phyloP scores from a whole-genome alignment of 768 basidiomycete species.

The Naematelia aurantialba region DNA sequence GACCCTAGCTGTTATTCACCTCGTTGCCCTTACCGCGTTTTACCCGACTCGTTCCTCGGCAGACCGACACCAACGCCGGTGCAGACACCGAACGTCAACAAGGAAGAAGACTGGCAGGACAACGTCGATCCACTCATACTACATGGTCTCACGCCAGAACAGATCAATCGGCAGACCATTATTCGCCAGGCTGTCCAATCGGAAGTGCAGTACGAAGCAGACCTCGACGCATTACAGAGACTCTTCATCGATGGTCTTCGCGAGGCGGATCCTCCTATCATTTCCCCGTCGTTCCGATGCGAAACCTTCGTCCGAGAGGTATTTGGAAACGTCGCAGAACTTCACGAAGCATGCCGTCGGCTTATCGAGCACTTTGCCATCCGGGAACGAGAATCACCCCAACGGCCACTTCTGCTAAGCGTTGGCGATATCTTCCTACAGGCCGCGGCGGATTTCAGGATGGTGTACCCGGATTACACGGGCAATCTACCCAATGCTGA shows the following conservation, averaged over 20 bases:
- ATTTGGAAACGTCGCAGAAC: conserved; percentile 88
- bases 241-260: conserved; percentile 75
- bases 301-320: conserved; percentile 93
- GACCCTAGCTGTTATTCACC: conserved; percentile 76
- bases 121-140: conserved; percentile 70
- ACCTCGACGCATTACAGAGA: conserved; percentile 81
- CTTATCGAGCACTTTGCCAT: conserved; percentile 83
- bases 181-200: conserved; percentile 84
- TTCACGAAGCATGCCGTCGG: conserved; percentile 76
- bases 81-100: conserved; percentile 5
- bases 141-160: conserved; percentile 68
- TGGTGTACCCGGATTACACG: conserved; percentile 74
- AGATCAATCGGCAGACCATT: conserved; percentile 73
- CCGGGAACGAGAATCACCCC: conserved; percentile 75
- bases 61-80: background rate
- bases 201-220: conserved; percentile 84
- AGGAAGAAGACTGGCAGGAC: conserved; percentile 64
- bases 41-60: conserved; percentile 27
- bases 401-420: conserved; percentile 64
- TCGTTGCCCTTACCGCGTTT: conserved; percentile 56
- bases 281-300: conserved; percentile 59
- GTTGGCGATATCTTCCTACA: conserved; percentile 87
- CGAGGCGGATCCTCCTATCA: conserved; percentile 69
- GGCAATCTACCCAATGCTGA: conserved; percentile 75
- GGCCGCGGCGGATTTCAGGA: conserved; percentile 79